phyloP scores from a whole-genome alignment of 176 grass and related monocot genomes.

The Saccharum officinarum region DNA sequence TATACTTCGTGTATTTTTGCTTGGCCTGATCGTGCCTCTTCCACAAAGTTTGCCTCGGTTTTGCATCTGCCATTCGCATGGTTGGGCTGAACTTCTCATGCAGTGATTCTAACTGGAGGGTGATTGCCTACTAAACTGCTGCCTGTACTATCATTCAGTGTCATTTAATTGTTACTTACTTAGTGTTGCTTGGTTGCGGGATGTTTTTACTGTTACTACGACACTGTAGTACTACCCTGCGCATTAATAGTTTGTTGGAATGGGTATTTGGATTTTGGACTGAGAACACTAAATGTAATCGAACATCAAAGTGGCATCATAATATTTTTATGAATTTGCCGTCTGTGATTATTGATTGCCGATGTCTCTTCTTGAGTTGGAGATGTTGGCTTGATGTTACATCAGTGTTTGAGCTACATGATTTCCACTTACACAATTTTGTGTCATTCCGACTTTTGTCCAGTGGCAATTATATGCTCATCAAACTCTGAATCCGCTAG shows the following conservation, averaged over 20 bases:
- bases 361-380: not conserved
- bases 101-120: not conserved
- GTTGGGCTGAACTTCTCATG: not conserved
- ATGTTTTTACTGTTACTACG: no score
- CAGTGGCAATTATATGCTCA: not conserved
- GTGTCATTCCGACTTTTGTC: not conserved
- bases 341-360: not conserved
- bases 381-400: conserved; percentile 13
- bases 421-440: not conserved
- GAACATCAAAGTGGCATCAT: not conserved
- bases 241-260: no score
- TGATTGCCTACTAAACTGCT: not conserved
- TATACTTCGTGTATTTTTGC: not conserved
- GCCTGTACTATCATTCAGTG: not conserved
- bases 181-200: not conserved
- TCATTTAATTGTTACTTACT: not conserved
- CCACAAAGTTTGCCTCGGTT: conserved; percentile 4
- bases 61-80: not conserved
- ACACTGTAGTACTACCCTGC: no score
- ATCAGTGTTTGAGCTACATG: not conserved
- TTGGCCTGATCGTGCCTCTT: not conserved
- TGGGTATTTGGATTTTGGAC: not conserved
- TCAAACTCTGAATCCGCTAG: not conserved
- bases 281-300: not conserved
- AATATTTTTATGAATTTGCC: not conserved